Conservation (phyloP, 768 basidiomycete species). For the Lactarius hengduanensis region DNA sequence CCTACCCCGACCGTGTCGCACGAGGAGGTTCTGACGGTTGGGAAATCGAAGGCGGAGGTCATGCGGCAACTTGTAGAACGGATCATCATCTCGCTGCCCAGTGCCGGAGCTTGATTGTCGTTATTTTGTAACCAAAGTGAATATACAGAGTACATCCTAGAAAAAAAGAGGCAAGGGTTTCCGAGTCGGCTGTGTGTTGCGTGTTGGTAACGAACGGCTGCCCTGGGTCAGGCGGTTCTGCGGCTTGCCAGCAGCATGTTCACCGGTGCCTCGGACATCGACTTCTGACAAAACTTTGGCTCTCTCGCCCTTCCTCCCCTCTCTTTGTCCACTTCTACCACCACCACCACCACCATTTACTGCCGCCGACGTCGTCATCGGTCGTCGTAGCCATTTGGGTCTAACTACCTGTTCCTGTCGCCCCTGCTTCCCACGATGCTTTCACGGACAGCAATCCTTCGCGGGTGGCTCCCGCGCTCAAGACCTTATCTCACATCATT, state of each 20-base stretch:
- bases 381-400: background rate
- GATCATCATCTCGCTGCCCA: constrained; percentile 44
- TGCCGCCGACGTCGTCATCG: background rate
- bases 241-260: background rate
- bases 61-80: constrained; percentile 69
- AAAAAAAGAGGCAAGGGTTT: too few relatives aligned
- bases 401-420: background rate
- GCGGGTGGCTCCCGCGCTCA: constrained; percentile 18
- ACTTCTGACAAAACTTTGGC: background rate
- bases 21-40: constrained; percentile 70
- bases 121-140: background rate
- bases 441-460: constrained; percentile 12
- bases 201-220: too few relatives aligned
- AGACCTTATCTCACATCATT: constrained; percentile 11
- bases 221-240: background rate
- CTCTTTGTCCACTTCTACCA: background rate
- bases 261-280: constrained; percentile 9
- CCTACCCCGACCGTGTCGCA: constrained; percentile 60
- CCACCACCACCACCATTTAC: background rate
- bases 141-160: too few relatives aligned
- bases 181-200: too few relatives aligned
- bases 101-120: background rate
- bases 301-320: background rate
- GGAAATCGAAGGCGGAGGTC: constrained; percentile 64
- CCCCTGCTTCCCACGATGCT: constrained; percentile 21